Evolutionary conservation across 345 rosid species (phyloP).

Genomic region (Atalantia buxifolia): DNA sequence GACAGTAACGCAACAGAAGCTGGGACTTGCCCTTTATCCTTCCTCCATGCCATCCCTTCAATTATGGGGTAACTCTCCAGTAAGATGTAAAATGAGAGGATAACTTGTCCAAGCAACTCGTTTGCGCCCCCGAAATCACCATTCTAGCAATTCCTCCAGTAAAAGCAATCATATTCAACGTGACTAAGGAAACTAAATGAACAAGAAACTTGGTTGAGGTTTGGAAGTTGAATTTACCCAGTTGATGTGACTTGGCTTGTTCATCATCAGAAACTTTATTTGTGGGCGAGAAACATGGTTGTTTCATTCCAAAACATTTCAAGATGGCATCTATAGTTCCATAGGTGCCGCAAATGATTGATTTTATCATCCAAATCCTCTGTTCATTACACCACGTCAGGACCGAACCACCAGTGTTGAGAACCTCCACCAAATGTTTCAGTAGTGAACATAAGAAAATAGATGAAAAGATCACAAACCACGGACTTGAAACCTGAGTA

Average conservation of each 20-base stretch:
- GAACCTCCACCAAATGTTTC: not conserved
- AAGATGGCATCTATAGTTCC: not conserved
- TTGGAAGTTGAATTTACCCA: slow-evolving; percentile 23
- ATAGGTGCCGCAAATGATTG: slow-evolving; percentile 8
- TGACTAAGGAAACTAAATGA: slow-evolving; percentile 15
- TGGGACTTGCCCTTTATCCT: slow-evolving; percentile 25
- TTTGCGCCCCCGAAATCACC: not conserved
- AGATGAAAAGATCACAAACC: not conserved
- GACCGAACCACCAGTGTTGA: not conserved
- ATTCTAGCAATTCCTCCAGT: slow-evolving; percentile 15
- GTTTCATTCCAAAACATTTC: slow-evolving; percentile 11
- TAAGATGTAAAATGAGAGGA: slow-evolving; percentile 22
- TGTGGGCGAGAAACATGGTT: slow-evolving; percentile 20
- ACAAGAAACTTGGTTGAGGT: slow-evolving; percentile 5
- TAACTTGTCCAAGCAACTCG: slow-evolving; percentile 21
- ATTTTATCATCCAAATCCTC: slow-evolving; percentile 15
- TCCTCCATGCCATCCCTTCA: slow-evolving; percentile 26
- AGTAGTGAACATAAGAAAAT: not conserved
- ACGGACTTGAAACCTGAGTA: slow-evolving; percentile 4
- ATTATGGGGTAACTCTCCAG: slow-evolving; percentile 22
- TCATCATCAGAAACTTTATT: slow-evolving; percentile 19
- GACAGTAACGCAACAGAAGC: not conserved
- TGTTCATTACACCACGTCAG: slow-evolving; percentile 1
- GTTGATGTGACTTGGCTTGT: slow-evolving; percentile 6
- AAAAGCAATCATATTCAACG: slow-evolving; percentile 16